phyloP scores from a whole-genome alignment of 2,329 filamentous ascomycete genomes.

The Fusarium stilboides region DNA sequence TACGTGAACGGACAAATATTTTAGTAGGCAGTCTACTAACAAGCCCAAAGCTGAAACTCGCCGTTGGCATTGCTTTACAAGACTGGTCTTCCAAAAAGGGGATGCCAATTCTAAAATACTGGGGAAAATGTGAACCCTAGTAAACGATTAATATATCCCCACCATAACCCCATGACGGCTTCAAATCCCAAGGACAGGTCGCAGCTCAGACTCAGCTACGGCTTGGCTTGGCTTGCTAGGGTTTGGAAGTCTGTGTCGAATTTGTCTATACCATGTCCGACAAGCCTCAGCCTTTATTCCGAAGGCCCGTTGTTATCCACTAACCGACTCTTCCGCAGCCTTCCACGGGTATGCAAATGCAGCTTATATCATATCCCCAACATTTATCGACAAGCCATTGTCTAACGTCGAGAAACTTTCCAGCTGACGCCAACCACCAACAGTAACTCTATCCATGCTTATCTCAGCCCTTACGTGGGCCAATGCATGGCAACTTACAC shows the following conservation, averaged over 20 bases:
- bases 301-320: constrained; percentile 20
- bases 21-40: constrained; percentile 4
- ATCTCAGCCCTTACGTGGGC: constrained; percentile 14
- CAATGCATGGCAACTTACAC: neutral
- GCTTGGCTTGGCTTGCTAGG: no score
- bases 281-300: constrained; percentile 7
- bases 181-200: constrained; percentile 14
- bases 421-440: constrained; percentile 39
- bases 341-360: constrained; percentile 22
- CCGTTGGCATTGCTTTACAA: constrained; percentile 19
- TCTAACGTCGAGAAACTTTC: constrained; percentile 40
- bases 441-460: constrained; percentile 25
- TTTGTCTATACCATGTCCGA: constrained; percentile 17
- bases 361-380: constrained; percentile 41
- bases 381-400: constrained; percentile 33
- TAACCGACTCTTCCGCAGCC: constrained; percentile 10
- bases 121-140: constrained; percentile 35
- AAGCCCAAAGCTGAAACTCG: constrained; percentile 27
- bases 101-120: constrained; percentile 43
- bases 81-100: constrained; percentile 28
- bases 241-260: neutral
- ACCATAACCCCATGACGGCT: constrained; percentile 30
- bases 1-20: neutral
- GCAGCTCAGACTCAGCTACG: constrained; percentile 2
- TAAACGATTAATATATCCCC: constrained; percentile 28